phyloP scores from a whole-genome alignment of 164 flowering plant species.

The Aristolochia fimbriata region DNA sequence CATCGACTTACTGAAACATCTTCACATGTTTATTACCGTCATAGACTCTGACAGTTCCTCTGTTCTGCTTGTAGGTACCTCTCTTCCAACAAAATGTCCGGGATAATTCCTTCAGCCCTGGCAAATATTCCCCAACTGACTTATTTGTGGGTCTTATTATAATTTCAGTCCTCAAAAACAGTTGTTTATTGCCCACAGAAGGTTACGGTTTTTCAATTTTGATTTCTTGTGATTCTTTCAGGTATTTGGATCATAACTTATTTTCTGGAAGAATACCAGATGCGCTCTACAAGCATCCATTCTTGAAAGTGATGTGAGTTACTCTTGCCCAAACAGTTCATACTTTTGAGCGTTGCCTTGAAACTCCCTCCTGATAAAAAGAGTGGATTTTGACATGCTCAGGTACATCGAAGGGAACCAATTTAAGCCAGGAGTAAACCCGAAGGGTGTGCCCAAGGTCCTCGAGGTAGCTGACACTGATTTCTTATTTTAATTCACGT shows the following conservation, averaged over 20 bases:
- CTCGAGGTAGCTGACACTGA: conserved; percentile 82
- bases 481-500: conserved; percentile 41
- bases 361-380: background rate
- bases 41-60: conserved; percentile 8
- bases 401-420: conserved; percentile 97
- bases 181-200: background rate
- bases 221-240: conserved; percentile 21
- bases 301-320: conserved; percentile 85
- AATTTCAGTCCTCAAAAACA: background rate
- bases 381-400: conserved; percentile 2
- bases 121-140: conserved; percentile 75
- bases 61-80: conserved; percentile 48
- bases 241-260: conserved; percentile 95
- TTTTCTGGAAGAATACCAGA: conserved; percentile 85
- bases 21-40: background rate
- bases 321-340: background rate
- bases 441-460: conserved; percentile 75
- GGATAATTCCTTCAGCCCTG: conserved; percentile 62
- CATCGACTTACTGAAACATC: background rate
- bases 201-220: background rate
- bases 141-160: conserved; percentile 54
- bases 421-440: conserved; percentile 68
- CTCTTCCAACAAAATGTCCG: conserved; percentile 88
- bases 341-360: background rate
- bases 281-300: conserved; percentile 76